Evolutionary conservation across 148 eudicot genomes (phyloP).

Genomic region (Salicornia ramosissima): DNA sequence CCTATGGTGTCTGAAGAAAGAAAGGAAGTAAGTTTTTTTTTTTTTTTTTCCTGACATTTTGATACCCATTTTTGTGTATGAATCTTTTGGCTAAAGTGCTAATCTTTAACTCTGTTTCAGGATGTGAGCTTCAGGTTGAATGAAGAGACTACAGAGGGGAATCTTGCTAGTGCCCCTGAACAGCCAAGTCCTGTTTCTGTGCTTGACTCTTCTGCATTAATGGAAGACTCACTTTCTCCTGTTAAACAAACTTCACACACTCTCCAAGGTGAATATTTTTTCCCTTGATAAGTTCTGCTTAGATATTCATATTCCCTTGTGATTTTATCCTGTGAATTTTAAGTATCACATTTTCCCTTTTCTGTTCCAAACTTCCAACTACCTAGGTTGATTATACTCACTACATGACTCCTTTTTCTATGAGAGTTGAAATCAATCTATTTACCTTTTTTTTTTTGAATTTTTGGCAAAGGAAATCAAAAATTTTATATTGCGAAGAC

Average conservation of each 20-base stretch:
- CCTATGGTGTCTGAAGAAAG: slow-evolving; percentile 22
- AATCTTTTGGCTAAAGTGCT: slow-evolving; percentile 11
- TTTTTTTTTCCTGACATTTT: neutral
- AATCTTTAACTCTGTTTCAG: slow-evolving; percentile 34
- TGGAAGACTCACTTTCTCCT: slow-evolving; percentile 65
- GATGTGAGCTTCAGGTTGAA: slow-evolving; percentile 33
- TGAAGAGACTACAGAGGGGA: slow-evolving; percentile 35
- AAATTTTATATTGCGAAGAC: too few relatives aligned
- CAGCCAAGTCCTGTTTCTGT: slow-evolving; percentile 89
- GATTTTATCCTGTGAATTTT: neutral
- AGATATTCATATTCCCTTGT: neutral
- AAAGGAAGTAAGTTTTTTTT: slow-evolving; percentile 36
- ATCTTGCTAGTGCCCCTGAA: slow-evolving; percentile 40
- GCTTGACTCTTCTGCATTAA: slow-evolving; percentile 51
- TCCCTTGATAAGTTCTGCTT: neutral
- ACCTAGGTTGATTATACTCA: neutral
- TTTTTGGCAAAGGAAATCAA: too few relatives aligned
- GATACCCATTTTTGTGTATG: neutral
- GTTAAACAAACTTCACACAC: slow-evolving; percentile 41
- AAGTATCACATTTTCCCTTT: neutral
- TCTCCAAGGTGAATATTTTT: slow-evolving; percentile 44
- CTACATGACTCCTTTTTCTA: too few relatives aligned
- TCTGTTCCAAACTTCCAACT: neutral
- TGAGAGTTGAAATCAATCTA: too few relatives aligned
- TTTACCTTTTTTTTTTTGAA: too few relatives aligned